Base-by-base conservation (phyloP, 768 basidiomycete species). In the Auricularia sp. region DNA sequence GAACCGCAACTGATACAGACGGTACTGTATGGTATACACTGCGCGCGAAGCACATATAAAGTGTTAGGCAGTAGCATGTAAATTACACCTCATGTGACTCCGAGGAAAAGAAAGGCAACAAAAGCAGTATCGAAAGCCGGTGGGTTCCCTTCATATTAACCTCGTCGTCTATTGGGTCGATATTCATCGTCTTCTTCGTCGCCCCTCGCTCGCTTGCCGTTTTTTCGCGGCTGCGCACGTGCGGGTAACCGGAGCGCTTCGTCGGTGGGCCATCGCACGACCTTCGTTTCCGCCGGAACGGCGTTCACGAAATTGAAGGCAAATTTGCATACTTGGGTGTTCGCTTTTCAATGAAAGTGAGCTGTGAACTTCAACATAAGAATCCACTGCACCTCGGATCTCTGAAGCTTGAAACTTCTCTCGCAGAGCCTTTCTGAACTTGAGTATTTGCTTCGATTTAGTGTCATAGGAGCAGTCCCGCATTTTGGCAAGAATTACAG, bases 1-100 rank as follows among this genome's bases (percentile, higher is more conserved):
- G 95, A 58, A 83, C 90, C 2, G 81, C 86, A 54, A 90, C 87
- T 62, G 88, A 90, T 62, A 71, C 79, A 0, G 79, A 83, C 11
- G 88, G 88, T 0, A 73, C 83, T 42, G 68, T 71, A 34, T 90
- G 85, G 82, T 96, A 93, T 74, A 90, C 88, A 1, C 82, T 89
- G 1, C 78, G 89, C 67, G 82, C 64, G 18, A 63, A 61, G 29
- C 67, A 65, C 18, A 62, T 42, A n/a, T 51, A 37, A 37, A 37
- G n/a, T 80, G 21, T 51, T 18, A 18, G 39, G 85, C 75, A 69
- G 5, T 45, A 45, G 44, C 44, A 45, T 45, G 18, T 10, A 10
- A 11, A 45, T 45, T 18, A 10, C 10, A 45, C 11, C 44, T 11
- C 11, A 18, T 45, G 44, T 11, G 10, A 11, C 11, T 45, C 42